Evolutionary conservation across 768 basidiomycete species (phyloP).

Genomic region (Mycena venus): DNA sequence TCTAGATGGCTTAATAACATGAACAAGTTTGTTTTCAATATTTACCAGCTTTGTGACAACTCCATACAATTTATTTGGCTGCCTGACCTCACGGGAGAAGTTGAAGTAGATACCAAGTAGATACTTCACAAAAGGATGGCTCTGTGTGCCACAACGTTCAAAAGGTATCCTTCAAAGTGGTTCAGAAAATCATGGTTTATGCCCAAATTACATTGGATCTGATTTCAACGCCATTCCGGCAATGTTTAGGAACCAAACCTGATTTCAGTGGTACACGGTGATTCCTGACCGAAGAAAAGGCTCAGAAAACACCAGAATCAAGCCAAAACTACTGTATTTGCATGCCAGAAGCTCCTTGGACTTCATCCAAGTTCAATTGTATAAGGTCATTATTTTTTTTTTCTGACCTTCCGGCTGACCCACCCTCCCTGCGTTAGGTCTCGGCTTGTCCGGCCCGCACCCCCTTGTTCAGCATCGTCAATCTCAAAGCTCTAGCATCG

Average conservation of each 20-base stretch:
- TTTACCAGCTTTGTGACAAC: neutral
- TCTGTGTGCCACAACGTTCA: neutral
- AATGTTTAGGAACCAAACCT: neutral
- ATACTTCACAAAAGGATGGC: neutral
- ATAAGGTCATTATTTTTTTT: too few relatives aligned
- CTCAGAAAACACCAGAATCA: too few relatives aligned
- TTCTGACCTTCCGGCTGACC: too few relatives aligned
- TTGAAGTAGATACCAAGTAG: too few relatives aligned
- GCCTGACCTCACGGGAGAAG: neutral
- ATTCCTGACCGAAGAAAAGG: too few relatives aligned
- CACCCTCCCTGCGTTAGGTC: too few relatives aligned
- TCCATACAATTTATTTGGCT: neutral
- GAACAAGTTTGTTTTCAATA: neutral
- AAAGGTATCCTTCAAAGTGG: neutral
- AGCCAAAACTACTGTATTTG: too few relatives aligned
- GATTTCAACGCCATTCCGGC: neutral
- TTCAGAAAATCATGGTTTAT: neutral
- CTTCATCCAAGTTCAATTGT: too few relatives aligned
- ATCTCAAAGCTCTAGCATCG: too few relatives aligned
- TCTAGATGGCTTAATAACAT: neutral
- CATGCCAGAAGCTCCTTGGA: too few relatives aligned
- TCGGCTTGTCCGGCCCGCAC: too few relatives aligned
- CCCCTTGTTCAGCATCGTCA: too few relatives aligned
- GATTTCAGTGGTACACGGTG: neutral
- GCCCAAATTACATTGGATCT: neutral